Evolutionary conservation across 805 yeast genomes (phyloP), one percentile per base, ranked within the genome.

Genomic region (Wickerhamomyces rabaulensis): DNA sequence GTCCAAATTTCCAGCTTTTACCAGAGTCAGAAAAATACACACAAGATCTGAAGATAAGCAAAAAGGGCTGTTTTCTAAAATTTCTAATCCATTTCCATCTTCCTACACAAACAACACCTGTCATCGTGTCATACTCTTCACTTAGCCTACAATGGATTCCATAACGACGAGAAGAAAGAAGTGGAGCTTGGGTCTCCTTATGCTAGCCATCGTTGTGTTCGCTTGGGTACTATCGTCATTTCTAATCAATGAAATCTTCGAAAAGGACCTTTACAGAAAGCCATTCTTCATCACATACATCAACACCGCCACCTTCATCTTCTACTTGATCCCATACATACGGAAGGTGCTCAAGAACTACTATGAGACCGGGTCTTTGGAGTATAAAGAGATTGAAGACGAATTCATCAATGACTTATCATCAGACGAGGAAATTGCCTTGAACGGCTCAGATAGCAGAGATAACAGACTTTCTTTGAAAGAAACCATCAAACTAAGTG

Each of bases 191-290:
- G 98, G 98, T 2, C 74, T 92, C 20, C 54, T 83, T 20, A 78
- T 87, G 66, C 73, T 91, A 21, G 73, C 79, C 2, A 70, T 85
- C 39, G 98, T 91, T 40, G 88, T 92, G 23, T 63, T 87, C 1
- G 75, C 89, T 21, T 92, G 99, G 99, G 97, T 94, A 10, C 68
- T 85, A 33, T 88, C 96, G 4, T 87, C 96, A 4, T 92, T 90
- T 55, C 64, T 92, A 41, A 84, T 94, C 33, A 90, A 87, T 64
- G 82, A 80, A 39, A 70, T 88, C 37, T 85, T 88, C 55, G 89
- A 82, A 54, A 74, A 77, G 41, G 78, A 75, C 48, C 68, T 74
- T 23, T 94, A 89, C 64, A 68, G 89, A 41, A 94, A 94, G 66
- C 99, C 99, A 16, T 91, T 89, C 61, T 78, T 91, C 51, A 87